A percentile compares a stretch with the other conserved stretches of the same genome.
Evolutionary conservation across 1,284 basidiomycete species (phyloP).

Genomic region (Rhodotorula sp.): DNA sequence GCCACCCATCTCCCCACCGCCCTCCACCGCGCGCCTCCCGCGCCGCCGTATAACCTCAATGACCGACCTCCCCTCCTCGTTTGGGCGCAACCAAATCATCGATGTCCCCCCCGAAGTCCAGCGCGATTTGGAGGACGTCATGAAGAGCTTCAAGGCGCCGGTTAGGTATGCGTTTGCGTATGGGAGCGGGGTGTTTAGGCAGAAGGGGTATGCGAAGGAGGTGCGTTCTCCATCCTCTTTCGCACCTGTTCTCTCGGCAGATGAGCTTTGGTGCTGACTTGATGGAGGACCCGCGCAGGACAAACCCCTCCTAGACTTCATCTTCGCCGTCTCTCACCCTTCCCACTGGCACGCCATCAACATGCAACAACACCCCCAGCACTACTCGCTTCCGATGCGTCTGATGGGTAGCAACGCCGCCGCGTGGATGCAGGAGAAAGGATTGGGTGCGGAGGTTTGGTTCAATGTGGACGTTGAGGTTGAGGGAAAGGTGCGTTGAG

Average conservation of each 20-base stretch:
- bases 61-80: constrained; percentile 29
- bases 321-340: constrained; percentile 89
- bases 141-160: constrained; percentile 73
- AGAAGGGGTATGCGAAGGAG: constrained; percentile 63
- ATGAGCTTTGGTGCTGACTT: background rate
- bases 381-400: constrained; percentile 86
- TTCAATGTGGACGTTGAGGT: constrained; percentile 87
- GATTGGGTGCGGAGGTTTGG: constrained; percentile 83
- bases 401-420: constrained; percentile 74
- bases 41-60: constrained; percentile 27
- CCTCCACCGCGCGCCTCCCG: constrained; percentile 13
- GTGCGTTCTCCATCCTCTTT: constrained; percentile 18
- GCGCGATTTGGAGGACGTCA: constrained; percentile 70
- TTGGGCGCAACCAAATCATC: constrained; percentile 40
- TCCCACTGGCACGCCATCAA: constrained; percentile 93
- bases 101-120: constrained; percentile 57
- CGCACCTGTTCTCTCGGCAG: no score
- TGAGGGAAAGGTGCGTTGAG: constrained; percentile 66
- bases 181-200: constrained; percentile 88
- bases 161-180: constrained; percentile 92
- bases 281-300: constrained; percentile 21
- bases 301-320: constrained; percentile 85
- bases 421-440: constrained; percentile 64
- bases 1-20: constrained; percentile 15
- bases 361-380: constrained; percentile 79